These are phyloP conservation scores for Tuber magnatum DNA, from an alignment of 495 filamentous ascomycete species.

Conservation along the genomic window DNA sequence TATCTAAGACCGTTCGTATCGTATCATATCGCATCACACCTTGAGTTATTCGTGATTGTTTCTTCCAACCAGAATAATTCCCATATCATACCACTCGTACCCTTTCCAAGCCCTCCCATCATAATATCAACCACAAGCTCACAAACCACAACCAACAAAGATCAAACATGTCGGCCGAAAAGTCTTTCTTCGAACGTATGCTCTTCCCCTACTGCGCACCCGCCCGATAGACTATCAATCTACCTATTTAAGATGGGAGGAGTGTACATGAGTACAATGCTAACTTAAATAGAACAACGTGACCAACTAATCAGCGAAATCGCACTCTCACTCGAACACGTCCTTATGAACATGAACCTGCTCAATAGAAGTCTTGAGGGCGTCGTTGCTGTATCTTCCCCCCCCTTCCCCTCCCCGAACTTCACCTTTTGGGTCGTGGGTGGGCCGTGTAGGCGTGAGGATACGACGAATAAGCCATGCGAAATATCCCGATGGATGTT, in stretches of 20 bases:
- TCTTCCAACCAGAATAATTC: not conserved
- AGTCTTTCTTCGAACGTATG: constrained; percentile 37
- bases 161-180: constrained; percentile 14
- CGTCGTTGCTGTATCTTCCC: constrained; percentile 65
- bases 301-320: constrained; percentile 37
- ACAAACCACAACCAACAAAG: not conserved
- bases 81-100: not conserved
- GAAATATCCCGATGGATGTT: not conserved
- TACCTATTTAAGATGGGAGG: not conserved
- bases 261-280: not conserved
- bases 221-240: too few relatives aligned
- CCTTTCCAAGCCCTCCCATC: not conserved
- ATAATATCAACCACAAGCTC: not conserved
- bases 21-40: too few relatives aligned
- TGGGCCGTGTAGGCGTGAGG: not conserved
- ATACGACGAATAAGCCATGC: not conserved
- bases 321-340: constrained; percentile 60
- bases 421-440: not conserved
- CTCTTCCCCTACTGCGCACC: too few relatives aligned
- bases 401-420: not conserved
- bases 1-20: not conserved
- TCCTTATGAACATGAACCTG: constrained; percentile 92
- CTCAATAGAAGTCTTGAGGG: constrained; percentile 87
- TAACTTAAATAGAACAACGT: constrained; percentile 29
- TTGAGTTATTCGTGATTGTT: not conserved